Evolutionary conservation across 345 rosid genomes (phyloP), one percentile per base, ranked within the genome.

Genomic region (Rhizophora mangle): DNA sequence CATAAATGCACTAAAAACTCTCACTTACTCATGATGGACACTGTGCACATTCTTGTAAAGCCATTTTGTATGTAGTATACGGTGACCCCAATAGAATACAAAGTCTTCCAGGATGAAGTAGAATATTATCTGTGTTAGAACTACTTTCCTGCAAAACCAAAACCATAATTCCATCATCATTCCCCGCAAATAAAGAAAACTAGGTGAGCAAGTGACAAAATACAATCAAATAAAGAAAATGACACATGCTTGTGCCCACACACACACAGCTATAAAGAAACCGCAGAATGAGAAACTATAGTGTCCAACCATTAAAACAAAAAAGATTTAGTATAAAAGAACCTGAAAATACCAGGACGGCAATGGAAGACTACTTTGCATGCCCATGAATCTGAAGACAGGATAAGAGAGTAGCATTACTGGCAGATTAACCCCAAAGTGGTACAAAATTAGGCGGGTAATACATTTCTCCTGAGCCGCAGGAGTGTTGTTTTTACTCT

Each of bases 301-400:
- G 63, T 75, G 61, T 76, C 78, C 63, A 71, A 75, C 57, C 47
- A 67, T 43, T 43, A 43, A 43, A 43, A 43, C 18, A 70, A 82
- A 73, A 80, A 84, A 74, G 81, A 70, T 79, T 70, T 64, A 81
- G 82, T 71, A 72, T 71, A 81, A 90, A 88, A 85, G 96, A 87
- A 88, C 92, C 94, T 90, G 92, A 87, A 86, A 87, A 85, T 95
- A 95, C 99, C 98, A 92, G 96, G 99, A 87, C 83, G 99, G 98
- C 88, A 92, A 79, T 72, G 97, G 99, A 79, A 95, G 87, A 79
- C 89, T 87, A 70, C 85, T 90, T 75, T 37, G 81, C 99, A 95
- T 87, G 83, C 99, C 99, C 98, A 92, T 95, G 81, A 70, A 82
- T 79, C 68, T 87, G 94, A 92, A 95, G 83, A 95, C 91, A 47